Conservation (phyloP, 768 basidiomycete genomes). For the Termitomyces sp. region DNA sequence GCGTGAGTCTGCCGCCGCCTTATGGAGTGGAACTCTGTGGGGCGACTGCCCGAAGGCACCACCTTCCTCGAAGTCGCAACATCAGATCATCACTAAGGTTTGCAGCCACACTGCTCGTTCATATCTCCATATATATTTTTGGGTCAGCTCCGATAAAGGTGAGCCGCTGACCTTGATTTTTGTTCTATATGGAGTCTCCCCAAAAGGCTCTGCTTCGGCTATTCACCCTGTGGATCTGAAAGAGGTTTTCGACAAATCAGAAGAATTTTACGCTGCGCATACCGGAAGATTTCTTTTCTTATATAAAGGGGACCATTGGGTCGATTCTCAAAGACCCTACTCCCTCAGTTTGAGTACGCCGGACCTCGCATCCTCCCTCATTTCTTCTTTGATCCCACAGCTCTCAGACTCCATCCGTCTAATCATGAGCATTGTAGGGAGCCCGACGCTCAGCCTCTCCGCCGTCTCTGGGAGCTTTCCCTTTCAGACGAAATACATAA, state of each 20-base stretch:
- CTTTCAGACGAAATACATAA: constrained; percentile 29
- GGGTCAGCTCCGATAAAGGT: background rate
- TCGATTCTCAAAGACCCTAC: background rate
- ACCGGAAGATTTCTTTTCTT: constrained; percentile 1
- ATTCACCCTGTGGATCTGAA: constrained; percentile 1
- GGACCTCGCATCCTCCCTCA: background rate
- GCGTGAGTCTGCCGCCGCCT: background rate
- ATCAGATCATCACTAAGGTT: constrained; percentile 2
- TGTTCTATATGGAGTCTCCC: constrained; percentile 6
- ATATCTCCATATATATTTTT: background rate
- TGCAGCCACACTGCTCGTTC: background rate
- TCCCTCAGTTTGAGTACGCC: background rate
- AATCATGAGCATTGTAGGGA: constrained; percentile 12
- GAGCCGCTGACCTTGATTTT: constrained; percentile 2
- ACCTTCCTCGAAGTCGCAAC: constrained; percentile 3
- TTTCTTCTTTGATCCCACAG: background rate
- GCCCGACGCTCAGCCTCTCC: constrained; percentile 26
- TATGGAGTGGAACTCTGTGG: constrained; percentile 1
- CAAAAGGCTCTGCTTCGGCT: background rate
- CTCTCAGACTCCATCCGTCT: background rate
- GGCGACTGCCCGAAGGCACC: too few species aligned
- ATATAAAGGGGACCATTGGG: constrained; percentile 6
- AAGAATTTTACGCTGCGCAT: background rate
- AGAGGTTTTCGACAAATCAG: background rate
- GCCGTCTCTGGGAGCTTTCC: constrained; percentile 30